Evolutionary conservation across 257 asterid species (phyloP).

Genomic region (Primulina eburnea): DNA sequence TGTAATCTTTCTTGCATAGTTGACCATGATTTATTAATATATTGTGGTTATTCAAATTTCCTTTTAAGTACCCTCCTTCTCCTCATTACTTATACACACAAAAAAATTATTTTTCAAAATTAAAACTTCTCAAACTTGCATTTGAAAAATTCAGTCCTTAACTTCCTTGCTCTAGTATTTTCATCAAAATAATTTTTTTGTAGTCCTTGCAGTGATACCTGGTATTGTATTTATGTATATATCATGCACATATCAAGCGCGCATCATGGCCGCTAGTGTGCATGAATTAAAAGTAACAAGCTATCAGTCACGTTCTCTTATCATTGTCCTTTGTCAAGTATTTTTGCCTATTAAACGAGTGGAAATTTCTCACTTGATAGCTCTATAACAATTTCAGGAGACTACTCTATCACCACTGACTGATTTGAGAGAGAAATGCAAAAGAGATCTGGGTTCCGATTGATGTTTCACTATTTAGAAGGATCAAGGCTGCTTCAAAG

Average conservation of each 20-base stretch:
- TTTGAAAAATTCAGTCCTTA: neutral
- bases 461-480: conserved; percentile 34
- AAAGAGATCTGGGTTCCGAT: conserved; percentile 46
- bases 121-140: neutral
- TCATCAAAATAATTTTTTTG: neutral
- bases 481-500: conserved; percentile 27
- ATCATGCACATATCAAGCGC: too few relatives aligned
- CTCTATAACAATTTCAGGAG: conserved; percentile 45
- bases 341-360: neutral
- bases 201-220: neutral
- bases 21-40: too few relatives aligned
- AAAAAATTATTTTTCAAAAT: too few relatives aligned
- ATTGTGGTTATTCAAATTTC: too few relatives aligned
- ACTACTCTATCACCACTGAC: conserved; percentile 48
- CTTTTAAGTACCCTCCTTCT: too few relatives aligned
- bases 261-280: neutral
- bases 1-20: neutral
- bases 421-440: conserved; percentile 58
- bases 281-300: neutral
- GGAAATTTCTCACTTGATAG: neutral
- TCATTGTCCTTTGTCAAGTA: neutral
- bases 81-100: too few relatives aligned
- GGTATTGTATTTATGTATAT: neutral
- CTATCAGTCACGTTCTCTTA: neutral
- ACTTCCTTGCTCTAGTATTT: neutral